Conservation (phyloP, 163 green algal genomes). For the Volvox carteri region DNA sequence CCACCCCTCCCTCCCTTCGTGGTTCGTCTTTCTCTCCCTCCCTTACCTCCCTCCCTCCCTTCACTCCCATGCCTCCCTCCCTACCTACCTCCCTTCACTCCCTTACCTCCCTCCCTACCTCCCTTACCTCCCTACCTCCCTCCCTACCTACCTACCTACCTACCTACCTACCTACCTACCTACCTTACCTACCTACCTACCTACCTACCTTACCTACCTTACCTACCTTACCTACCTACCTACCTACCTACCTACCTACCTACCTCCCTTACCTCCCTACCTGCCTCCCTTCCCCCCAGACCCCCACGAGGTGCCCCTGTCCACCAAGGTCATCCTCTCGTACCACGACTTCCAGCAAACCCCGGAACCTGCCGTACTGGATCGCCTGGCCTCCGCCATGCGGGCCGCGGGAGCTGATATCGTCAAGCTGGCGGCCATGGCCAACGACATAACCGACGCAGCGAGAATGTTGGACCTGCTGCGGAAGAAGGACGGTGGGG, state of each 20-base stretch:
- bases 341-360: slow-evolving; percentile 94
- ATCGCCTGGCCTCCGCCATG: slow-evolving; percentile 71
- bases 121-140: too few relatives aligned
- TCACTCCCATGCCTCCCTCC: neutral
- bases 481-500: slow-evolving; percentile 60
- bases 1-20: too few relatives aligned
- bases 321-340: slow-evolving; percentile 92
- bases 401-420: slow-evolving; percentile 88
- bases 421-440: slow-evolving; percentile 95
- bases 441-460: slow-evolving; percentile 88
- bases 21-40: too few relatives aligned
- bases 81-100: too few relatives aligned
- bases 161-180: too few relatives aligned
- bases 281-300: slow-evolving; percentile 54
- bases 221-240: too few relatives aligned
- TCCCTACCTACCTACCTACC: too few relatives aligned
- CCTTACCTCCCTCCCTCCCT: neutral
- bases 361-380: slow-evolving; percentile 79
- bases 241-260: too few relatives aligned
- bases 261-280: too few relatives aligned
- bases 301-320: slow-evolving; percentile 67
- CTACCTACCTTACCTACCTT: too few relatives aligned
- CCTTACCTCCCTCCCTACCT: too few relatives aligned
- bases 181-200: too few relatives aligned
- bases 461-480: slow-evolving; percentile 87